Percentiles rank a stretch among this genome's conserved stretches.
Evolutionary conservation across 306 rosid species (phyloP).

Genomic region (Trifolium fragiferum): DNA sequence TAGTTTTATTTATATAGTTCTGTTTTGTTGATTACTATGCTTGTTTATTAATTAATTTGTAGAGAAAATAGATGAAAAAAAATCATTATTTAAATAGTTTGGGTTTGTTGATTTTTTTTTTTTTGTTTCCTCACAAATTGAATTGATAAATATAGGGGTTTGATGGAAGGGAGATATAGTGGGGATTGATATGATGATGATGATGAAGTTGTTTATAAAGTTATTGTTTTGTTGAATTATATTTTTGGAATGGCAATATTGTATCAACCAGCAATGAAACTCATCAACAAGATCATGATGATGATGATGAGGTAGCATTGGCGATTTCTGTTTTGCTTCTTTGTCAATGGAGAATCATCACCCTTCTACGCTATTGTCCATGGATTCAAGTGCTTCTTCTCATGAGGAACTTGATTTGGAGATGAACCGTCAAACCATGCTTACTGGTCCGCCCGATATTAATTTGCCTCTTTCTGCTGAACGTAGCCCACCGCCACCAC

Average conservation of each 20-base stretch:
- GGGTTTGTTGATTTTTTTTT: slow-evolving; percentile 45
- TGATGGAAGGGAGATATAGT: slow-evolving; percentile 99
- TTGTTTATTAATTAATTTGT: slow-evolving; percentile 31
- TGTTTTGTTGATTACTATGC: slow-evolving; percentile 5
- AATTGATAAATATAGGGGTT: slow-evolving; percentile 84
- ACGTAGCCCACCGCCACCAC: slow-evolving; percentile 80
- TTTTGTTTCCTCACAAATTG: slow-evolving; percentile 34
- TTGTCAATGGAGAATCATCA: slow-evolving; percentile 91
- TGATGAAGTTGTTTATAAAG: slow-evolving; percentile 66
- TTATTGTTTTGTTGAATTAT: slow-evolving; percentile 67
- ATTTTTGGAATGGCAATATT: slow-evolving; percentile 60
- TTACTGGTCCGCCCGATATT: slow-evolving; percentile 80
- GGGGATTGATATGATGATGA: slow-evolving; percentile 82
- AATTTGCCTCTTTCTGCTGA: slow-evolving; percentile 84
- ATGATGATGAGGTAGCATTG: slow-evolving; percentile 65
- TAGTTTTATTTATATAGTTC: background rate
- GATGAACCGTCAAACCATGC: slow-evolving; percentile 77
- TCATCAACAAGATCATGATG: slow-evolving; percentile 43
- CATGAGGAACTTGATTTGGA: slow-evolving; percentile 91
- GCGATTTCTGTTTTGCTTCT: slow-evolving; percentile 68
- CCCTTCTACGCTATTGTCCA: slow-evolving; percentile 82
- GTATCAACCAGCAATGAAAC: slow-evolving; percentile 54
- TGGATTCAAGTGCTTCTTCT: slow-evolving; percentile 95
- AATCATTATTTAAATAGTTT: slow-evolving; percentile 17
- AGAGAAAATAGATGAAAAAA: slow-evolving; percentile 32